Conservation (phyloP, 1,284 basidiomycete genomes). For the Cryptococcus hybrid region DNA sequence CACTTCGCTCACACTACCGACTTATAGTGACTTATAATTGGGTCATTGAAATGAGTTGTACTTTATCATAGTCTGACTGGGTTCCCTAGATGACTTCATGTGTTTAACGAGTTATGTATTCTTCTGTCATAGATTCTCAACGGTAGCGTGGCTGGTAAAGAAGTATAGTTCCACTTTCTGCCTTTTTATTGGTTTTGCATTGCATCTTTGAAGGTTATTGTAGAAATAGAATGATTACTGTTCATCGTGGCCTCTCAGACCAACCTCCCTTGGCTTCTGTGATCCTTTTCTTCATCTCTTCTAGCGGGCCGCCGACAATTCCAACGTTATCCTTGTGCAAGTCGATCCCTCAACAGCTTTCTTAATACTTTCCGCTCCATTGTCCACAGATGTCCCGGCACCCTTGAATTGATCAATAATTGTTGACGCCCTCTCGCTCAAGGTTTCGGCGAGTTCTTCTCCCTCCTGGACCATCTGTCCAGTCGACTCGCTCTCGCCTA, state of each 20-base stretch:
- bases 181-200: too few species aligned
- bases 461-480: neutral
- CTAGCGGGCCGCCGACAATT: slow-evolving; percentile 6
- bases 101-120: too few species aligned
- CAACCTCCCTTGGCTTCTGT: slow-evolving; percentile 9
- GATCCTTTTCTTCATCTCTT: slow-evolving; percentile 6
- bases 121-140: too few species aligned
- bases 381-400: neutral
- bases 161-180: neutral
- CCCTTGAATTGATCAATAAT: neutral
- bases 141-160: too few species aligned
- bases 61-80: too few species aligned
- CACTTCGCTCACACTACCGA: too few species aligned
- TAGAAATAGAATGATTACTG: neutral
- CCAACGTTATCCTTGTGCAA: slow-evolving; percentile 5
- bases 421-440: neutral
- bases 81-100: too few species aligned
- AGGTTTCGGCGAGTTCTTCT: slow-evolving; percentile 3
- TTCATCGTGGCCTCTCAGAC: slow-evolving; percentile 1
- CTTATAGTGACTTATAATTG: too few species aligned
- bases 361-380: neutral
- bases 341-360: slow-evolving; percentile 6
- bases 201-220: too few species aligned
- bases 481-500: neutral
- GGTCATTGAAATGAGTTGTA: too few species aligned